Base-by-base conservation (phyloP, 2,329 filamentous ascomycete genomes). In the Colletotrichum sp. region DNA sequence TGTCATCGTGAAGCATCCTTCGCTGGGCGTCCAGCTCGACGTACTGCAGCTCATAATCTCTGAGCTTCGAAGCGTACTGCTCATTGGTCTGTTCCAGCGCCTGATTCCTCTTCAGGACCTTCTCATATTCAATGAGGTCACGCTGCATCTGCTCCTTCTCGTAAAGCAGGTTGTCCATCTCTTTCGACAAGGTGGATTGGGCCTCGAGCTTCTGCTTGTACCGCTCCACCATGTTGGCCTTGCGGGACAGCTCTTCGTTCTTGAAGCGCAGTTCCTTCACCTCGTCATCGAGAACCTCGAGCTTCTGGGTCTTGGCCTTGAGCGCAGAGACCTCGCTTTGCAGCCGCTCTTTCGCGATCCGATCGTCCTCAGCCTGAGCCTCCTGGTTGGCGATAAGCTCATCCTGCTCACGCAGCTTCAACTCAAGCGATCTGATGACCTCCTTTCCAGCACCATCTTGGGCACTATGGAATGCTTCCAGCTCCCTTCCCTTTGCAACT, bases 321-420 rank as follows among this genome's bases (percentile, higher is more conserved):
- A 90, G 81, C 54, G 82, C 82, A 65, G 84, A 81, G 43, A 90
- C 86, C 75, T 91, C 89, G 73, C 84, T 85, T 67, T 84, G 81
- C 36, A 90, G 80, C 31, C 82, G 84, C 57, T 85, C 84, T 76
- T 84, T 89, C 80, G 84, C 81, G 18, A 84, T 80, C 21, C 84
- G 83, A 74, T 88, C 82, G 36, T 88, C 86, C 70, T 93, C 90
- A 13, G 93, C 83, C 77, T 94, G 90, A 24, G 89, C 88, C 80
- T 96, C 94, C 77, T 95, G 90, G 29, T 87, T 89, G 51, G 91
- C 91, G 79, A 96, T 95, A 64, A 95, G 86, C 72, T 93, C 88
- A 80, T 94, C 92, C 78, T 93, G 91, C 77, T 95, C 91, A 54
- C 89, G 89, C 29, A 93, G 84, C 76, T 89, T 88, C 57, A 85